Base-by-base conservation (phyloP, 805 yeast genomes). In the Hanseniaspora singularis region DNA sequence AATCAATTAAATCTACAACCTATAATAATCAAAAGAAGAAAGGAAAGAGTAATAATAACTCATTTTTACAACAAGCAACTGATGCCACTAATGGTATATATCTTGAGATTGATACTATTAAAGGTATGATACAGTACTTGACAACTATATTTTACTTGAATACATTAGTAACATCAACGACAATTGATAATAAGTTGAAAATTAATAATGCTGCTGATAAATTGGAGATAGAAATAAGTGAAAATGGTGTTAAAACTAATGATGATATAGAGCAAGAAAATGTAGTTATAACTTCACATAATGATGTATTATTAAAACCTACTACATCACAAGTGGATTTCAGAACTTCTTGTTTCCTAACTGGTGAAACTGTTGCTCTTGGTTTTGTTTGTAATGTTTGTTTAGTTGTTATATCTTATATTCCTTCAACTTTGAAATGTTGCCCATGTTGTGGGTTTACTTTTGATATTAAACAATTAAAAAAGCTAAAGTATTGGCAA, bases 371-470 rank as follows among this genome's bases (percentile, higher is more conserved):
- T 3, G 89, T 92, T 10, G 96, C 92, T 54, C 73, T 89, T 34
- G 99, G 97, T 0, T 88, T 75, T 55, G 96, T 92, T 4, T 92
- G 99, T 62, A 80, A 94, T 19, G 96, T 92, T 22, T 92, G 99
- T 60, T 65, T 89, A 16, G 88, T 96, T 58, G 66, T 73, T 15
- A 65, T 81, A 62, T 81, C 89, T 53, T 55, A 72, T 30, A 71
- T 82, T 1, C 96, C 96, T 0, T 71, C 69, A 0, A 68, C 69
- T 36, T 74, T 73, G 38, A 67, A 62, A 50, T 37, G 31, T 19
- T 92, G 98, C 59, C 95, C 96, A 0, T 84, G 92, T 7, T 89
- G 98, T 62, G 81, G 73, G 50, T 79, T 94, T 4, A 67, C 67
- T 42, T 89, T 84, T 60, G 95, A 87, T 55, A 72, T 71, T 33